These are phyloP conservation scores for Geotrichum klebahnii DNA, from an alignment of 1,139 yeast species.

Conservation along the genomic window DNA sequence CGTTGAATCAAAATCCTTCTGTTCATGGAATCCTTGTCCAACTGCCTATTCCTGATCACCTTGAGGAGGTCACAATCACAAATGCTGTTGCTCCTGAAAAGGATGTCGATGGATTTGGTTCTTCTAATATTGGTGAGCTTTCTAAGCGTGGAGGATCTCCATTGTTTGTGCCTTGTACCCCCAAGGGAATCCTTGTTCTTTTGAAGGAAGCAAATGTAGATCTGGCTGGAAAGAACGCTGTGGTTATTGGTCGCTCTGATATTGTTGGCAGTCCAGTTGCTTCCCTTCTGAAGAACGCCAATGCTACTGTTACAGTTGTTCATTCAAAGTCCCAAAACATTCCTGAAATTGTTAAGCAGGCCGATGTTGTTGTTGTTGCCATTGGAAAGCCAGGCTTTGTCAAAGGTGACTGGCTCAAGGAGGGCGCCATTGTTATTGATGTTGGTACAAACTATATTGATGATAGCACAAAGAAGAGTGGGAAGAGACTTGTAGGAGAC, in stretches of 20 bases:
- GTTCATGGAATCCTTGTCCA: slow-evolving; percentile 91
- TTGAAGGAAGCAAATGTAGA: slow-evolving; percentile 59
- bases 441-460: slow-evolving; percentile 91
- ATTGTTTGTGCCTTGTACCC: slow-evolving; percentile 87
- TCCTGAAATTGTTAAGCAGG: slow-evolving; percentile 56
- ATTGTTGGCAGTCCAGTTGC: slow-evolving; percentile 95
- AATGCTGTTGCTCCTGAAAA: slow-evolving; percentile 70
- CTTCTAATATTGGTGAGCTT: slow-evolving; percentile 85
- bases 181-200: slow-evolving; percentile 85
- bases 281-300: slow-evolving; percentile 67
- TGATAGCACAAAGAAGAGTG: slow-evolving; percentile 73
- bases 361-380: slow-evolving; percentile 91
- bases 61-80: slow-evolving; percentile 75
- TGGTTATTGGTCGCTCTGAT: slow-evolving; percentile 92
- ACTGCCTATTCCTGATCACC: slow-evolving; percentile 79
- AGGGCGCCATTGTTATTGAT: slow-evolving; percentile 83
- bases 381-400: slow-evolving; percentile 81
- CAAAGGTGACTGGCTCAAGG: slow-evolving; percentile 84
- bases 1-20: slow-evolving; percentile 59
- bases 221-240: slow-evolving; percentile 78
- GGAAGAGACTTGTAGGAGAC: slow-evolving; percentile 88
- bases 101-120: slow-evolving; percentile 96
- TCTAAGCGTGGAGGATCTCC: slow-evolving; percentile 88
- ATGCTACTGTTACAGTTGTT: slow-evolving; percentile 81
- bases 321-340: slow-evolving; percentile 74